Conservation (phyloP, 2,329 filamentous ascomycete genomes). For the Cladophialophora carrionii region DNA sequence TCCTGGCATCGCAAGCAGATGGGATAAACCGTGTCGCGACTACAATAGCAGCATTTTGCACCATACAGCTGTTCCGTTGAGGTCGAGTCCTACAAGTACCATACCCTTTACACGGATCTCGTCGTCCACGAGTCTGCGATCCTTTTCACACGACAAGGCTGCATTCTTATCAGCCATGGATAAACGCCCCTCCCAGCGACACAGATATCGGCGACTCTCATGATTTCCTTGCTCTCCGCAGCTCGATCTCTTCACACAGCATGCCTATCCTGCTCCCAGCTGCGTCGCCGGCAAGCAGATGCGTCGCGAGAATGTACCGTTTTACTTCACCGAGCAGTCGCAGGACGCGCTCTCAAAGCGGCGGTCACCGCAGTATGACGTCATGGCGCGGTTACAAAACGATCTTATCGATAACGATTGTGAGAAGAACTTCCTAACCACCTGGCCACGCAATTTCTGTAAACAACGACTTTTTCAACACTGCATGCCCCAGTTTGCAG, state of each 20-base stretch:
- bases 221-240: background rate
- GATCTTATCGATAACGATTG: background rate
- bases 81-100: background rate
- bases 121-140: background rate
- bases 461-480: background rate
- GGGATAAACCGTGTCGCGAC: background rate
- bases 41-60: background rate
- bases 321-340: too few species aligned
- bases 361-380: background rate
- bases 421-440: background rate
- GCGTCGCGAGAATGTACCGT: background rate
- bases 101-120: too few species aligned
- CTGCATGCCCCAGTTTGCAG: too few species aligned
- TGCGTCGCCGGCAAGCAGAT: background rate
- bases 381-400: background rate
- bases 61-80: background rate
- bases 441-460: background rate
- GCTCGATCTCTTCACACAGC: background rate
- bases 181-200: background rate
- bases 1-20: background rate
- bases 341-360: background rate
- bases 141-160: background rate
- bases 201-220: background rate
- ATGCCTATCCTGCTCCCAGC: background rate
- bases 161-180: background rate